Percentiles rank a stretch among this genome's conserved stretches.
Conservation (phyloP, 768 basidiomycete species). For the Brasilioporus rufonigricans region DNA sequence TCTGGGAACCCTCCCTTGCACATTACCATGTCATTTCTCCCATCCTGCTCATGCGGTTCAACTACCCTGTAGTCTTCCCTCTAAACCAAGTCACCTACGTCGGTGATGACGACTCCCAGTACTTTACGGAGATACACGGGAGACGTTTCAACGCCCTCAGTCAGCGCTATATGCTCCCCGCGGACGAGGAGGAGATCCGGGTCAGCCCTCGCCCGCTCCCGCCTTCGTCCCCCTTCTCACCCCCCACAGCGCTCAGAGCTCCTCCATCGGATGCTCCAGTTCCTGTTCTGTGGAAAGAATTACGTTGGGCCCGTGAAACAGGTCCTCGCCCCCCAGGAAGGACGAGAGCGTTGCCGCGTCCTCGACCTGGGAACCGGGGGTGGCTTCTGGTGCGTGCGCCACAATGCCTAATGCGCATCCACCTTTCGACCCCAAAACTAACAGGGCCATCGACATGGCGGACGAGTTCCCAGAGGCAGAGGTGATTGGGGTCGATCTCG, state of each 20-base stretch:
- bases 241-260: constrained; percentile 56
- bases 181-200: constrained; percentile 63
- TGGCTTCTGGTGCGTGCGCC: constrained; percentile 51
- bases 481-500: constrained; percentile 68
- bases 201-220: constrained; percentile 30
- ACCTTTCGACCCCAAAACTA: not conserved
- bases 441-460: constrained; percentile 71
- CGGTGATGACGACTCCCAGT: constrained; percentile 46
- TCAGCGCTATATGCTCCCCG: constrained; percentile 58
- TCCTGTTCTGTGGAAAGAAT: constrained; percentile 60
- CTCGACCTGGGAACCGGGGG: constrained; percentile 71
- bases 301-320: constrained; percentile 65
- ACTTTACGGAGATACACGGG: constrained; percentile 52
- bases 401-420: not conserved
- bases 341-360: constrained; percentile 37
- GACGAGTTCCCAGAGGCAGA: constrained; percentile 67
- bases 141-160: constrained; percentile 57
- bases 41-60: constrained; percentile 24
- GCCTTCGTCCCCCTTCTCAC: not conserved
- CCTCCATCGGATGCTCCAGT: constrained; percentile 64
- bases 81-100: constrained; percentile 37
- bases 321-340: constrained; percentile 41
- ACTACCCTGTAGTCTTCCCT: constrained; percentile 34
- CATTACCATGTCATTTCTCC: constrained; percentile 23
- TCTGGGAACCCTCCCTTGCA: constrained; percentile 13